phyloP scores from a whole-genome alignment of 73 alveolate species.

The Blepharisma japonicum region DNA sequence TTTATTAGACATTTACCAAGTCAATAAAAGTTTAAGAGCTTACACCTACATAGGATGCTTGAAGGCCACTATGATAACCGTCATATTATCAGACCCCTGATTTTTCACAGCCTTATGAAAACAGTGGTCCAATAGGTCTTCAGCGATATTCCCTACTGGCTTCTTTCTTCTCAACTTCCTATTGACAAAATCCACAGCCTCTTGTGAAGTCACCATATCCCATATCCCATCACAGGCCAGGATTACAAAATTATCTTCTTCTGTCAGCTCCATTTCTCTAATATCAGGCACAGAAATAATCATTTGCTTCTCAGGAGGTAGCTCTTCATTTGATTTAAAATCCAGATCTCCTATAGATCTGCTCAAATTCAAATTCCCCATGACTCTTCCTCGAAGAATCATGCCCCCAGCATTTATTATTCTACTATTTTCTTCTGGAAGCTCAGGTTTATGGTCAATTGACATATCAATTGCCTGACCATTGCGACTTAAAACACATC shows the following conservation, averaged over 20 bases:
- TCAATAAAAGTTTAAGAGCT: too few species aligned
- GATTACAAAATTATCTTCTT: conserved; percentile 64
- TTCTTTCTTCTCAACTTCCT: conserved; percentile 37
- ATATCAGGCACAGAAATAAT: conserved; percentile 77
- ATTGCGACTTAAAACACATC: too few species aligned
- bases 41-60: too few species aligned
- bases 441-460: too few species aligned
- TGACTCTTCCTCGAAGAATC: conserved; percentile 68
- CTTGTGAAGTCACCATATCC: conserved; percentile 66
- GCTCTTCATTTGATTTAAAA: conserved; percentile 62
- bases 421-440: too few species aligned
- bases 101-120: conserved; percentile 45
- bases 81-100: conserved; percentile 79
- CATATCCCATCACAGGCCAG: conserved; percentile 92
- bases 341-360: conserved; percentile 83
- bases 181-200: conserved; percentile 52
- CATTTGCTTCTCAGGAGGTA: conserved; percentile 69
- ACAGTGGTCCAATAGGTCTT: conserved; percentile 30
- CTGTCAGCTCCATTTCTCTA: conserved; percentile 29
- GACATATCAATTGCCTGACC: too few species aligned
- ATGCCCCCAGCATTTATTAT: conserved; percentile 63
- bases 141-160: conserved; percentile 31
- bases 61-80: conserved; percentile 50
- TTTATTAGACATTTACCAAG: too few species aligned
- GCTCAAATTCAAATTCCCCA: conserved; percentile 64